Conservation (phyloP, 192 early-diverging fungal genomes). For the Gigaspora rosea region DNA sequence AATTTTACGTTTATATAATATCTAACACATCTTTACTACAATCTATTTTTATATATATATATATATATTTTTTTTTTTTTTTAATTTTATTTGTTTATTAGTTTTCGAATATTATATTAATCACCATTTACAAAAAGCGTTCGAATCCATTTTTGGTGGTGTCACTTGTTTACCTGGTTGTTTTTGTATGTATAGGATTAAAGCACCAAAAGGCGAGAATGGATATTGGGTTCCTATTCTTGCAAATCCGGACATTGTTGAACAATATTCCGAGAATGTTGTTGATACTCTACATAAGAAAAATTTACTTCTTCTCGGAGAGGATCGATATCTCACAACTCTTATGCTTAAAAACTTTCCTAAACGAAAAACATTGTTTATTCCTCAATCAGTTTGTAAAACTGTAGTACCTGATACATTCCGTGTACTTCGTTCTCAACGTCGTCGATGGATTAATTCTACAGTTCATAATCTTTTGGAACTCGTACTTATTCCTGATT, state of each 20-base stretch:
- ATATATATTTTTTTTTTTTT: background rate
- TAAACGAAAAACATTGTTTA: conserved; percentile 93
- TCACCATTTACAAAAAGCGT: conserved; percentile 80
- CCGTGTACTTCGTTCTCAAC: conserved; percentile 78
- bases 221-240: conserved; percentile 86
- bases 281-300: conserved; percentile 92
- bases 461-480: conserved; percentile 90
- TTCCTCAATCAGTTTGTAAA: conserved; percentile 88
- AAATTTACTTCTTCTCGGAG: conserved; percentile 89
- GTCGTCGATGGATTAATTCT: conserved; percentile 93
- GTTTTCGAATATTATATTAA: conserved; percentile 89
- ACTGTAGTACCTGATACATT: conserved; percentile 88
- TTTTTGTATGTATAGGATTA: conserved; percentile 87
- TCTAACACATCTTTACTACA: background rate
- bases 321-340: conserved; percentile 95
- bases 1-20: no score
- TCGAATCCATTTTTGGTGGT: conserved; percentile 84
- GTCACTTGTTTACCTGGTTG: conserved; percentile 85
- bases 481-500: conserved; percentile 76
- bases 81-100: conserved; percentile 14
- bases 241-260: conserved; percentile 81
- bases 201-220: conserved; percentile 74
- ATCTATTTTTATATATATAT: background rate
- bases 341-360: conserved; percentile 93
- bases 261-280: conserved; percentile 83